phyloP scores from a whole-genome alignment of 768 basidiomycete genomes.

The Hypholoma sublateritium region DNA sequence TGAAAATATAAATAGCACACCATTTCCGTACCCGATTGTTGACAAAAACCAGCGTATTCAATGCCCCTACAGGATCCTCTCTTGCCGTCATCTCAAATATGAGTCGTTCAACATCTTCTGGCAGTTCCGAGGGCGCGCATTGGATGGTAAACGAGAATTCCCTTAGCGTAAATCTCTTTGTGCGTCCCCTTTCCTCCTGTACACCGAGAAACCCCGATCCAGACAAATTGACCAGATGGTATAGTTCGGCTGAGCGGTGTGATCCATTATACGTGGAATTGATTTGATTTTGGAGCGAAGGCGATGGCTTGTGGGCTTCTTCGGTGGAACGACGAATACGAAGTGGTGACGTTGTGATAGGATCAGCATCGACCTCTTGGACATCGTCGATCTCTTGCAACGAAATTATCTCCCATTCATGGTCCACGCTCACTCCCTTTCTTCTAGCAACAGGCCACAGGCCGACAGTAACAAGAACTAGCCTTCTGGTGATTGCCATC shows the following conservation, averaged over 20 bases:
- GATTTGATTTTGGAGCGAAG: no score
- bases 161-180: neutral
- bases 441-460: neutral
- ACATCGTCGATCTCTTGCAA: neutral
- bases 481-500: neutral
- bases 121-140: conserved; percentile 4
- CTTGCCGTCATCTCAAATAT: conserved; percentile 13
- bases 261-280: no score
- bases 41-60: conserved; percentile 9
- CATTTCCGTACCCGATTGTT: conserved; percentile 9
- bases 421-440: neutral
- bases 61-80: neutral
- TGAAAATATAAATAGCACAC: neutral
- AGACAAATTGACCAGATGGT: no score
- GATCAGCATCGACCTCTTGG: neutral
- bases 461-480: neutral
- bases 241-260: no score
- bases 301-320: no score
- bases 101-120: conserved; percentile 11
- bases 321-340: no score
- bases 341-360: neutral
- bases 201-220: neutral
- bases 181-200: neutral
- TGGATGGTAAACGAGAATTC: neutral
- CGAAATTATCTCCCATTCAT: neutral